Base-by-base conservation (phyloP, 2,329 filamentous ascomycete species). In the Xylaria sp. region DNA sequence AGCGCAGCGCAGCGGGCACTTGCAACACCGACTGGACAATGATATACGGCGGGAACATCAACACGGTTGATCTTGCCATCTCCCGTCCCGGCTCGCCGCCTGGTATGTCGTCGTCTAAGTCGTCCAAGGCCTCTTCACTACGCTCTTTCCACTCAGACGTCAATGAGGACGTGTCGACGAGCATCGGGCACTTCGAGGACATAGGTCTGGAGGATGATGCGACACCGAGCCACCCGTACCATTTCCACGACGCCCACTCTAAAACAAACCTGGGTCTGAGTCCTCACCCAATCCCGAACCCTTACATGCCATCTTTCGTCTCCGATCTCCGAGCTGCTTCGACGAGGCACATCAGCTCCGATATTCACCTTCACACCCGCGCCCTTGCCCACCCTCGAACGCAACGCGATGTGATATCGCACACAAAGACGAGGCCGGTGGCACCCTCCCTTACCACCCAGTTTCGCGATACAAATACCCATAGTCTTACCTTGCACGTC, bases 111-210 rank as follows among this genome's bases (percentile, higher is more conserved):
- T 78, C 81, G 68, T 96, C 92, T 63, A 96, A 94, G 77, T 95
- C 92, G 65, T 96, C 92, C 67, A 96, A 95, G 77, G 93, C 92
- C 27, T 96, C 92, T 4, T 96, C 92, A 51, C 90, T 94, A 71
- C 90, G 89, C 69, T 96, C 93, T 37, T 88, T 90, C 58, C 88
- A 86, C 64, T 90, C 88, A 54, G 80, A 87, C 71, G 90, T 92
- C 71, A 90, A 91, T 69, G 87, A 89, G 71, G 86, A 83, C 68
- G 83, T 87, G 52, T 80, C 91, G 46, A 83, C 87, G 54, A 91
- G 96, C 72, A 85, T 90, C 60, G 88, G 87, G 66, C 88, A 97
- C 75, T 97, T 97, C 71, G 94, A 98, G 75, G 94, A 97, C 67
- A 97, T 97, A 74, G 92, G 90, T 11, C 86, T 98, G 29, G 90